Evolutionary conservation across 1,284 basidiomycete genomes (phyloP), one percentile per base, ranked within the genome.

Genomic region (Microbotryum violaceum): DNA sequence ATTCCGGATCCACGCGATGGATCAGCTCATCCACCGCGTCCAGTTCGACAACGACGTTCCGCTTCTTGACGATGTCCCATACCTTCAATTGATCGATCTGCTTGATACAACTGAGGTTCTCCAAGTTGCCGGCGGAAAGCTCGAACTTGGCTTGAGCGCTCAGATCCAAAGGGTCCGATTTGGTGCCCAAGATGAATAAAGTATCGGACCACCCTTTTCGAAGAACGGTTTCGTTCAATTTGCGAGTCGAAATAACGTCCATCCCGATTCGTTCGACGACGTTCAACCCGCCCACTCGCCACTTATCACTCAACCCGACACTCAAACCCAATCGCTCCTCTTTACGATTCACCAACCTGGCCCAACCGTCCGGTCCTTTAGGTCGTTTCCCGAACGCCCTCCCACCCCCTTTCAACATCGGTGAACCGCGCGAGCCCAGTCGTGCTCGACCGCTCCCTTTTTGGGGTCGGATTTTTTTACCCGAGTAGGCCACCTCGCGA

Each of bases 371-470:
- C 4, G 67, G 67, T 0, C 67, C 67, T 37, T 69, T 71, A 20
- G 69, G 64, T 4, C 62, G 54, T 27, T 67, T 67, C 4, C 69
- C 69, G 44, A 72, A 72, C 42, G 71, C 71, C 21, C 65, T 57
- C 70, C 92, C 94, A 78, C 94, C 94, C 57, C 93, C 93, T 44
- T 87, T 82, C 67, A 93, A 82, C 79, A 92, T 90, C 6, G 93
- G 92, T 74, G 85, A 89, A 68, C 90, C 87, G 16, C 80, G 83
- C 72, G 92, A 90, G 55, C 94, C 94, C 3, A 94, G 79, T 77
- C 94, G 89, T 20, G 94, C 96, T 66, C 78, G 80, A 70, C 94
- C 96, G 12, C 84, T 83, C 2, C 93, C 93, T 77, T 99, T 99
- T 75, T 99, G 94, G 7, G 82, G 87, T 31, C 87, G 82, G 61